Evolutionary conservation across 208 protist species (phyloP), one percentile per base, ranked within the genome.

Genomic region (Leishmania guyanensis): DNA sequence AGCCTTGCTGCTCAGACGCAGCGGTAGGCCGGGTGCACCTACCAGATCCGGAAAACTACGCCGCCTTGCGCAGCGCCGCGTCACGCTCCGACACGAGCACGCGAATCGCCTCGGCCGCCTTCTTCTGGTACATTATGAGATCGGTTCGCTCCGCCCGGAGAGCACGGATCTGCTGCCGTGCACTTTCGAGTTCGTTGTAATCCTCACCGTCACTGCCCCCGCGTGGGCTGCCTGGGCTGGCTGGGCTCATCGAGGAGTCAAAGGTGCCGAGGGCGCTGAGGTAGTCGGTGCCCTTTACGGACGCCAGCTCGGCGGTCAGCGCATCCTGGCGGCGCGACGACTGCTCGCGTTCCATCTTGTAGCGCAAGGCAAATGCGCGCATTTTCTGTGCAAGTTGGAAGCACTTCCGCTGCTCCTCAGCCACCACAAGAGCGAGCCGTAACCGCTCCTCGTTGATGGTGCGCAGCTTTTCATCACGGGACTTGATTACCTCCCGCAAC

Each of bases 221-320:
- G 48, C 81, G 76, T 1, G 69, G 33, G 22, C 75, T 81, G 75
- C 36, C 29, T 1, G 69, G 33, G 22, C 75, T 81, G 75, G 33
- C 82, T 14, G 84, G 80, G 75, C 58, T 77, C 12, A n/a, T 60
- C 2, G 48, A 29, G 43, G 22, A 2, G 56, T 75, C 58, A 46
- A 88, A 79, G 69, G 29, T 79, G n/a, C 75, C 84, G 43, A 78
- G n/a, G 26, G 89, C 77, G 56, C 82, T 91, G 56, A 97, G 86
- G 85, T 97, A 97, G 65, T 97, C 92, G 12, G 92, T 97, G 26
- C 92, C 94, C 84, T 96, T 95, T 33, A 82, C 53, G 4, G 80
- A 70, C 8, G 87, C 87, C 46, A 96, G 84, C 83, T 96, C 90
- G 8, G 80, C 85, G 43, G 58, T 26, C 17, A 95, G 89, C 72